Evolutionary conservation across 257 asterid species (phyloP).

Genomic region (Eustoma russellianum): DNA sequence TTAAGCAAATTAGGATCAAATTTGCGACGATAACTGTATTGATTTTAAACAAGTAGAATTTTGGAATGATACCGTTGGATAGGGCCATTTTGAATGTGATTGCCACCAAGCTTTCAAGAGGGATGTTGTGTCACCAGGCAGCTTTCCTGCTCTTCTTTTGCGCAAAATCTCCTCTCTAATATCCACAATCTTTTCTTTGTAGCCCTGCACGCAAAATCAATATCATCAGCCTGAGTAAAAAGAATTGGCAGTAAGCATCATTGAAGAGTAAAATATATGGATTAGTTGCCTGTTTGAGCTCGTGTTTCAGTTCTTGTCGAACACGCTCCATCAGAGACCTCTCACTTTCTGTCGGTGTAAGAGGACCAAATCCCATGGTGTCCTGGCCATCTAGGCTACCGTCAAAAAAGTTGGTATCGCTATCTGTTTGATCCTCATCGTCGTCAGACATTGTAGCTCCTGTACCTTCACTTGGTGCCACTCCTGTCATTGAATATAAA

Average conservation of each 20-base stretch:
- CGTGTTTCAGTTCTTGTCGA: slow-evolving; percentile 90
- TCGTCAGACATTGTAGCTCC: slow-evolving; percentile 99
- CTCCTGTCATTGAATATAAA: slow-evolving; percentile 35
- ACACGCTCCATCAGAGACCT: slow-evolving; percentile 99
- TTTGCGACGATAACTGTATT: too few species aligned
- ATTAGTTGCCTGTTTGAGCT: slow-evolving; percentile 76
- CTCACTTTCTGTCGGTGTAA: slow-evolving; percentile 88
- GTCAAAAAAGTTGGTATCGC: slow-evolving; percentile 79
- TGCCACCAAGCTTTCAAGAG: slow-evolving; percentile 83
- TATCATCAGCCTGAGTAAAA: neutral
- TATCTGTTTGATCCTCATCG: slow-evolving; percentile 86
- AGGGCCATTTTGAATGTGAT: slow-evolving; percentile 86
- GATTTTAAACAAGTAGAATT: too few species aligned
- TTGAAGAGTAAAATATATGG: neutral
- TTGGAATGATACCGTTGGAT: slow-evolving; percentile 47
- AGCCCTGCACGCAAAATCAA: slow-evolving; percentile 23
- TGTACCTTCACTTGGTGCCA: slow-evolving; percentile 94
- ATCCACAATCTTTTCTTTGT: slow-evolving; percentile 56
- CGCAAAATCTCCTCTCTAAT: slow-evolving; percentile 57
- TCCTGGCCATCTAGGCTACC: slow-evolving; percentile 73
- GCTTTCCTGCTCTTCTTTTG: slow-evolving; percentile 74
- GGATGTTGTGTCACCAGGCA: slow-evolving; percentile 79
- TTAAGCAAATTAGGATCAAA: too few species aligned
- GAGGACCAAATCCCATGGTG: slow-evolving; percentile 91
- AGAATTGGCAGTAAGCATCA: too few species aligned